Evolutionary conservation across 2,329 filamentous ascomycete species (phyloP), one percentile per base, ranked within the genome.

Genomic region (Xylariaceae sp.): DNA sequence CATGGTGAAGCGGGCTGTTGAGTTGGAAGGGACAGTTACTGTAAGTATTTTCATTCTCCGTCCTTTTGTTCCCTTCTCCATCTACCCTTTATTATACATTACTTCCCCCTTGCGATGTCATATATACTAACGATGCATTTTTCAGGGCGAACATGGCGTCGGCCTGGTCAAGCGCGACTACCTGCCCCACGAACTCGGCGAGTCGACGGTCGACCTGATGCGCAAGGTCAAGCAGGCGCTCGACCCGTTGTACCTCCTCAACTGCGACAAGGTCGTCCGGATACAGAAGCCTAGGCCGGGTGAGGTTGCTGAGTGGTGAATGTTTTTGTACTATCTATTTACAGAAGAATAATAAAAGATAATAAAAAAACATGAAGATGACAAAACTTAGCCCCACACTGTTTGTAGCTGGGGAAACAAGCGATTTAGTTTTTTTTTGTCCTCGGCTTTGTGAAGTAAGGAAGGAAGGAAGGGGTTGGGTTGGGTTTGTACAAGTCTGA

Each of bases 161-260:
- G 86, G 86, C 5, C 67, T 94, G 33, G 83, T 90, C 40, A 94
- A 94, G 74, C 71, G 86, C 50, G 86, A 92, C 57, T 90, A 90
- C 56, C 70, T 94, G 30, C 72, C 78, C 8, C 83, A 89, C 55
- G 86, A 94, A 64, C 68, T 92, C 28, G 85, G 86, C 9, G 69
- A 78, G 59, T 69, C 65, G 9, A 87, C 85, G 0, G 85, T 94
- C 7, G 84, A 89, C 64, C 71, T 83, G 15, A 94, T 94, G 86
- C 76, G 86, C 63, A 85, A 83, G 72, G 80, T 84, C 59, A 92
- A 92, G 68, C 71, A 79, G 53, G 83, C 86, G 0, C 83, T 88
- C 47, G 87, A 92, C 60, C 86, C 86, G 3, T 66, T 88, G 21
- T 82, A 74, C 50, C 61, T 85, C 38, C 69, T 83, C 36, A 85